Evolutionary conservation across 1,139 yeast genomes (phyloP).

Genomic region (Saccharomycopsis crataegensis): DNA sequence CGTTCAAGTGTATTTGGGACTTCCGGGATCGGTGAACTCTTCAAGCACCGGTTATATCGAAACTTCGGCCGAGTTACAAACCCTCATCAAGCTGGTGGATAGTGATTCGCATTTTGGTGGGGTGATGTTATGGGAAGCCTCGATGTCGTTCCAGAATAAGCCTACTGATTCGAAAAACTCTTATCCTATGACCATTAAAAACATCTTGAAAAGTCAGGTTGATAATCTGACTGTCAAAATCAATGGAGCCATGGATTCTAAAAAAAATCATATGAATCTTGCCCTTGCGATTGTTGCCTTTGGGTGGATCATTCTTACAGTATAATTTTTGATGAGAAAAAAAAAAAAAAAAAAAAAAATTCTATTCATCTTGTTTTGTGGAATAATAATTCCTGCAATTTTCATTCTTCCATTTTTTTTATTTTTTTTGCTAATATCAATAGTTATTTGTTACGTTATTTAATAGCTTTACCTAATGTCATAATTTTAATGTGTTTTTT

Average conservation of each 20-base stretch:
- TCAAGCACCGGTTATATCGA: conserved; percentile 53
- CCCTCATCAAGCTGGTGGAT: conserved; percentile 16
- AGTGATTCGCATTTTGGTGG: conserved; percentile 49
- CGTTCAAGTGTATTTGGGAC: conserved; percentile 53
- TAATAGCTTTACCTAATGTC: too few species aligned
- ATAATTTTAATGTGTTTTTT: too few species aligned
- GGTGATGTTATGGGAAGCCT: conserved; percentile 75
- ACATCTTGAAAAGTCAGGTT: conserved; percentile 9
- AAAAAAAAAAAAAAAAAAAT: not conserved
- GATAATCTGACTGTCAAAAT: conserved; percentile 4
- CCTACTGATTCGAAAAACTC: conserved; percentile 10
- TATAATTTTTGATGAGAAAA: not conserved
- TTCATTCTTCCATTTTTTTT: not conserved
- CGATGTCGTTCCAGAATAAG: conserved; percentile 12
- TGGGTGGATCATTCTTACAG: not conserved
- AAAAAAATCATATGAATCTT: not conserved
- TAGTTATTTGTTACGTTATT: too few species aligned
- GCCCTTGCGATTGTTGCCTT: not conserved
- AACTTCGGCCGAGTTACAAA: conserved; percentile 30
- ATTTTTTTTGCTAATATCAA: not conserved
- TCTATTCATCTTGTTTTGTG: not conserved
- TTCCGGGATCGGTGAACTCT: conserved; percentile 52
- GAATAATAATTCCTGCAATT: not conserved
- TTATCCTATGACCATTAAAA: conserved; percentile 14
- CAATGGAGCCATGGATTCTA: not conserved